Base-by-base conservation (phyloP, 2,329 filamentous ascomycete genomes). In the Pseudogymnoascus sp. region DNA sequence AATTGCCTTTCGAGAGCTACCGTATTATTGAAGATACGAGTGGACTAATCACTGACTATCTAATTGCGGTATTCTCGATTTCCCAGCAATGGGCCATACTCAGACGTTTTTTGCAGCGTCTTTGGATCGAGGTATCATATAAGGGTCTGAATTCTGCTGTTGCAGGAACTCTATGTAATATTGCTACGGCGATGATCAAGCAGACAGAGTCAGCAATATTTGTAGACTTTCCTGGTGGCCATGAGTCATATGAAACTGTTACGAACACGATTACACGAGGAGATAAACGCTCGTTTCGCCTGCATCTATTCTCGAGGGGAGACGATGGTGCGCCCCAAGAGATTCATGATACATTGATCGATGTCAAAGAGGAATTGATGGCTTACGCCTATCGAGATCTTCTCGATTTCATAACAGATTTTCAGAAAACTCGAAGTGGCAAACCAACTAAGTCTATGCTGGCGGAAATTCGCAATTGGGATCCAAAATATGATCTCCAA, bases 381-480 rank as follows among this genome's bases (percentile, higher is more conserved):
- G 67, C 77, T 9, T 62, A 81, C 59, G 63, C 75, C 0, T 81
- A 79, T 65, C 64, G 67, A 3, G 73, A 77, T 55, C 70, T 82
- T 1, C 21, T 77, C 7, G 76, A 77, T 27, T 82, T 82, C 55
- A 64, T 80, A 6, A 65, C 60, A 1, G 79, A 82, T 64, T 82
- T 76, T 52, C 75, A 77, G 61, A 72, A 74, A 59, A 78, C 71
- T 6, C 71, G 76, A 3, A 77, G 67, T 33, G 78, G 79, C 3
- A 79, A 76, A 60, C 79, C 78, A 1, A 80, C 78, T 0, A 78
- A 78, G 62, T 63, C 66, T 1, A 78, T 81, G 75, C 67, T 74
- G 5, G 65, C 64, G 1, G 65, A 76, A 52, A 69, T 79, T 12
- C 64, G 64, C 0, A 64, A 74, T 33, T 82, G 77, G 80, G 67